Percentiles rank a stretch among this genome's conserved stretches.
These are phyloP conservation scores for Didymellaceae sp. DNA, from an alignment of 2,329 filamentous ascomycete genomes.

Conservation along the genomic window DNA sequence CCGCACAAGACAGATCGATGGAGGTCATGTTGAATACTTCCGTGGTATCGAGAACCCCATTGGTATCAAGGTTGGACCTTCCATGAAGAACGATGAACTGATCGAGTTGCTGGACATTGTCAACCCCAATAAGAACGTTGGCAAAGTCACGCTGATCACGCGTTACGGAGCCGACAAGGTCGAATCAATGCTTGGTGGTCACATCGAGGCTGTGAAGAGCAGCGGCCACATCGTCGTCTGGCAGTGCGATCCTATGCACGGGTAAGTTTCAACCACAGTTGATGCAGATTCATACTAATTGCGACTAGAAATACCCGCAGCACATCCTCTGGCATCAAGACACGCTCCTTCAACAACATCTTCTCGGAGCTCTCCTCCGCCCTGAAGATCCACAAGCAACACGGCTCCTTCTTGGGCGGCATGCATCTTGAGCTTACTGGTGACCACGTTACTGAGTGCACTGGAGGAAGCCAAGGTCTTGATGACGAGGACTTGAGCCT, in stretches of 20 bases:
- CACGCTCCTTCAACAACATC: constrained; percentile 87
- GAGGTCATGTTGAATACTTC: constrained; percentile 97
- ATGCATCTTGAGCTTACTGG: constrained; percentile 95
- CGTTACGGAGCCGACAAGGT: constrained; percentile 87
- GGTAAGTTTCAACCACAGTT: constrained; percentile 50
- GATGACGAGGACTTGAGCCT: constrained; percentile 86
- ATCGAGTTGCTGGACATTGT: constrained; percentile 81
- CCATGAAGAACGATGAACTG: constrained; percentile 78
- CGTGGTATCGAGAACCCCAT: constrained; percentile 95
- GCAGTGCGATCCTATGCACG: constrained; percentile 99
- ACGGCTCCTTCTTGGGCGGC: constrained; percentile 86
- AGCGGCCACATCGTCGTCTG: constrained; percentile 83
- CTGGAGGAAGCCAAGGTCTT: constrained; percentile 85
- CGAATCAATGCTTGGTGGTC: constrained; percentile 73
- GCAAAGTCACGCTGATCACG: constrained; percentile 95
- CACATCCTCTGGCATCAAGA: constrained; percentile 84
- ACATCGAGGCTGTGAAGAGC: constrained; percentile 86
- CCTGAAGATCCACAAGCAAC: constrained; percentile 80
- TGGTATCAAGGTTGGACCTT: constrained; percentile 93
- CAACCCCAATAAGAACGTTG: constrained; percentile 80
- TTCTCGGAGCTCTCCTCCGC: constrained; percentile 85
- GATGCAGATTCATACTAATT: constrained; percentile 9
- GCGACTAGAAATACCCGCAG: constrained; percentile 61
- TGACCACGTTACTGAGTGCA: constrained; percentile 94
- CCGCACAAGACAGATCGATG: constrained; percentile 89